Conservation (phyloP, 2,329 filamentous ascomycete species). For the Periconia sp. region DNA sequence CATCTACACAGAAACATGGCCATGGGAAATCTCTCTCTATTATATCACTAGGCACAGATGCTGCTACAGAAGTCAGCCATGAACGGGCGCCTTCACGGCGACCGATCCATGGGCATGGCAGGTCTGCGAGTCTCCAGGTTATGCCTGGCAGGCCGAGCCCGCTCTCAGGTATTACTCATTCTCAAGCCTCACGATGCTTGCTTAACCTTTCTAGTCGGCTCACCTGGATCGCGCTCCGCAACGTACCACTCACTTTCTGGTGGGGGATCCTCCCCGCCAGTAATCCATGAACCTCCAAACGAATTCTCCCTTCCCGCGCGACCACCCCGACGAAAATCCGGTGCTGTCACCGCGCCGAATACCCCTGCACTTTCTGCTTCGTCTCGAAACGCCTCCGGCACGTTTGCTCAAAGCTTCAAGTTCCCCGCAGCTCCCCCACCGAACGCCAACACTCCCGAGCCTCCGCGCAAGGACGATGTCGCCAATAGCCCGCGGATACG, state of each 20-base stretch:
- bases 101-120: constrained; percentile 69
- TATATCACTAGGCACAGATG: constrained; percentile 55
- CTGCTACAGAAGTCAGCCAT: constrained; percentile 36
- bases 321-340: constrained; percentile 34
- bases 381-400: constrained; percentile 48
- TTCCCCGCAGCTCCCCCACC: constrained; percentile 57
- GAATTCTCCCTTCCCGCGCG: constrained; percentile 39
- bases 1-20: constrained; percentile 43
- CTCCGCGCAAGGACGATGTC: constrained; percentile 36
- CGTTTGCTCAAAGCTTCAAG: constrained; percentile 60
- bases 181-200: constrained; percentile 3
- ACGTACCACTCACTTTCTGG: constrained; percentile 51
- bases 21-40: constrained; percentile 57
- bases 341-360: constrained; percentile 45
- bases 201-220: constrained; percentile 35
- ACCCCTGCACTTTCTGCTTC: constrained; percentile 24
- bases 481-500: constrained; percentile 48
- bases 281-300: constrained; percentile 27
- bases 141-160: constrained; percentile 53
- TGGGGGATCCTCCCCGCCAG: constrained; percentile 45
- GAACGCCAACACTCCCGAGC: constrained; percentile 35
- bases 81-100: constrained; percentile 45
- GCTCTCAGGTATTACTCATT: constrained; percentile 34
- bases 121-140: constrained; percentile 84
- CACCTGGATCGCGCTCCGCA: constrained; percentile 37